phyloP scores from a whole-genome alignment of 306 rosid species.

The Vicia sativa region DNA sequence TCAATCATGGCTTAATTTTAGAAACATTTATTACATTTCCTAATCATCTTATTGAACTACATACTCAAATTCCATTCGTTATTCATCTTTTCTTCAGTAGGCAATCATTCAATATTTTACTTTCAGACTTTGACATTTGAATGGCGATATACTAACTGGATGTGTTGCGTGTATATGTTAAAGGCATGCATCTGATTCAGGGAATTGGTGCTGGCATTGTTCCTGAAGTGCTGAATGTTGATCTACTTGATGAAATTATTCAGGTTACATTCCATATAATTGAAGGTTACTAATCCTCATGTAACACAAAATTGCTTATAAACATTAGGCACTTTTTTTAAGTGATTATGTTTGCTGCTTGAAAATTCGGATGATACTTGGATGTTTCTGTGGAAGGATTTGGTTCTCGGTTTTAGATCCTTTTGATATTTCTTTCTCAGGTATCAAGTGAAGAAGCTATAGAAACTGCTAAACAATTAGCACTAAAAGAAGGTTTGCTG shows the following conservation, averaged over 20 bases:
- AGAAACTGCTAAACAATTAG: slow-evolving; percentile 59
- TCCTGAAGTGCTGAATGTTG: slow-evolving; percentile 54
- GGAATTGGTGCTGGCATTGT: slow-evolving; percentile 72
- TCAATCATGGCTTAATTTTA: no score
- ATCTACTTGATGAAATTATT: slow-evolving; percentile 43
- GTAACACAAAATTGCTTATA: no score
- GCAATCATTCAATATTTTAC: not conserved
- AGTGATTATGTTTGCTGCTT: no score
- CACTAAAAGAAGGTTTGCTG: slow-evolving; percentile 74
- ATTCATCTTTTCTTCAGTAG: not conserved
- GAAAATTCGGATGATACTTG: no score
- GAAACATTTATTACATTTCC: no score
- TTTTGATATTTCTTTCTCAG: no score
- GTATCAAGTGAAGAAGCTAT: slow-evolving; percentile 47
- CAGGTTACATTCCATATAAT: slow-evolving; percentile 17
- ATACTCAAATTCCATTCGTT: not conserved
- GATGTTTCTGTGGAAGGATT: no score
- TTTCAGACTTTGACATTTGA: not conserved
- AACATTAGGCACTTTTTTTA: no score
- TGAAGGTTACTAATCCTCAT: no score
- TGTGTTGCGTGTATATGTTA: slow-evolving; percentile 14
- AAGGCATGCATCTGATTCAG: slow-evolving; percentile 72
- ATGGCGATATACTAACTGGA: slow-evolving; percentile 8
- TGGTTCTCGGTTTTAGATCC: no score
- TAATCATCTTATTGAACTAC: not conserved